Base-by-base conservation (phyloP, 371 early-diverging fungal genomes). In the Mucor racemosus region DNA sequence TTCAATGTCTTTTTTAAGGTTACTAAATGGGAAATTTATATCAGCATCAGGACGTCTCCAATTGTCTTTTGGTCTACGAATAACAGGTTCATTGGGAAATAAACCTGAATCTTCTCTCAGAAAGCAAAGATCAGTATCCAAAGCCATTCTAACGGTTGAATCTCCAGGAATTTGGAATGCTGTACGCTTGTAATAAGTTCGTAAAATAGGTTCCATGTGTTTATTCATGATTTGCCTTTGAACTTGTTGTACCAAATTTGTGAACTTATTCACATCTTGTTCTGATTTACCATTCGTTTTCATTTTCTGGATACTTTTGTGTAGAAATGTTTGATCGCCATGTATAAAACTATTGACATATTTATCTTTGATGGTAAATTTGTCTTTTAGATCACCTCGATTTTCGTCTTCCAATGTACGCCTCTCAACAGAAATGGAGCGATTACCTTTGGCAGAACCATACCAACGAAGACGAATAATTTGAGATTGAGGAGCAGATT, bases 161-260 rank as follows among this genome's bases (percentile, higher is more conserved):
- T 98, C 99, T 21, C 97, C 98, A 0, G 99, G 99, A 17, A 99
- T 84, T 79, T 99, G 99, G 88, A 99, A 99, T 4, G 99, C 99
- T 10, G 97, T 98, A 74, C 99, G 90, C 76, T 95, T 97, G 83
- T 99, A 99, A 74, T 95, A 97, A 5, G 98, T 97, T 53, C 99
- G 91, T 59, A 94, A 76, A 21, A 50, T 26, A 10, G 99, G 99
- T 31, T 86, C 79, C 63, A 99, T 84, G 10, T 89, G 78, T 72
- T 92, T 91, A 3, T 88, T 76, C 33, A 85, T 69, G n/a, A 99
- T 90, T 21, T 89, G 81, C n/a, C 82, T 67, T 67, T 94, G 96
- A 17, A 99, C 88, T 65, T 98, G 94, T 7, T 77, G 75, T 14
- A 95, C 87, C 54, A 99, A 88, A 26, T 71, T 72, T 54, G 85